Evolutionary conservation across 1,284 basidiomycete genomes (phyloP), one percentile per base, ranked within the genome.

Genomic region (Cutaneotrichosporon sp.): DNA sequence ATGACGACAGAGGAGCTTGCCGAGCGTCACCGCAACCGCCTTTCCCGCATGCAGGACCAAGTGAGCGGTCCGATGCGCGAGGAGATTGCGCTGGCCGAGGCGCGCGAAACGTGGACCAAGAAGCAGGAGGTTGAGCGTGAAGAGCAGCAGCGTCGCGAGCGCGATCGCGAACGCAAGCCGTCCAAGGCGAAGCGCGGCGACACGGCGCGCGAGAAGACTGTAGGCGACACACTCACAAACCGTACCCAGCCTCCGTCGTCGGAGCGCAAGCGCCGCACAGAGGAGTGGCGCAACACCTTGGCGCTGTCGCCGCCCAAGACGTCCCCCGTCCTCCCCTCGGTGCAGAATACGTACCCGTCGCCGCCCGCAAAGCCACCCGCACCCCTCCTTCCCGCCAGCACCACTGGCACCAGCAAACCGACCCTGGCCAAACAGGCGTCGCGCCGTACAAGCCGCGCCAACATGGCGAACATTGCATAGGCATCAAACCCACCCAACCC

Each of bases 1-100:
- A 70, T 75, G 63, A 72, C 73, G 7, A 65, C 66, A 18, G 71
- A 75, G 23, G 71, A 76, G 49, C 64, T 76, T 5, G 61, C 65
- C 1, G 67, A 67, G 9, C 65, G 73, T n/a, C 75, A 76, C 46
- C 60, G 70, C 15, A 61, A 65, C 35, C 57, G 64, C 17, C 46
- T 76, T n/a, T 62, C 63, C 2, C 56, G 64, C 45, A 52, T 76
- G 41, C 74, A 76, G 58, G 58, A 69, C 23, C 66, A 68, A 1
- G 63, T 72, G 20, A 68, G 66, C 4, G 56, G 56, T 7, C 62
- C 64, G 39, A 66, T 73, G 55, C 58, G 58, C 30, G 69, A 72
- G 43, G 55, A 62, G 46, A 56, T 66, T 10, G 64, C 67, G 1
- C 33, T 71, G 5, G 64, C 63, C 7, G 34, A 34, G 10, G 53